Evolutionary conservation across 1,139 yeast genomes (phyloP), one percentile per base, ranked within the genome.

Genomic region (Kluyveromyces marxianus): DNA sequence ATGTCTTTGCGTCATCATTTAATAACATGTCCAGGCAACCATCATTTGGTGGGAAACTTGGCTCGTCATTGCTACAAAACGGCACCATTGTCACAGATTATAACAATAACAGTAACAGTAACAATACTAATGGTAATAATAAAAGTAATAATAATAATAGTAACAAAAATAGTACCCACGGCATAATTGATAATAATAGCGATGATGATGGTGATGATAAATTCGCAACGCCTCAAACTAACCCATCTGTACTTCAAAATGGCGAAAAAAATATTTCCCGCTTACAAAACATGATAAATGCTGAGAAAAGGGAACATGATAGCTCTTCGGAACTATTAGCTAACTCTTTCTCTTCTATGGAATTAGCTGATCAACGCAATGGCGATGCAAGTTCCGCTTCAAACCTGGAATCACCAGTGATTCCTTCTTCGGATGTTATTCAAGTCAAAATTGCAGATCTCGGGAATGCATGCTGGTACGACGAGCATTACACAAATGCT

Each of bases 391-490:
- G 34, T 4, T 32, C 4, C 34, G 8, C 8, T 29, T 29, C 7
- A 1, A 7, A 29, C 31, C 8, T 29, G 8, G 8, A 29, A 7
- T 29, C 7, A 29, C 21, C 21, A 14, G 21, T 14, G n/a, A 7
- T 5, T 10, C 14, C 7, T 6, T 24, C 6, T 14, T 10, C 54
- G 28, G 59, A 65, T 39, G 51, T 62, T 2, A 74, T 75, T 29
- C 70, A 72, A 42, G 70, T 75, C n/a, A 83, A 83, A 56, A 77
- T 83, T 49, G 89, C 88, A 3, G 92, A 83, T 62, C 66, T 83
- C 50, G 92, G 92, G 21, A 83, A 83, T 58, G 84, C 89, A 4
- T 81, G 89, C 39, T 81, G 80, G 75, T 70, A 74, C 29, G 74
- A 79, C 54, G 71, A 74, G 34, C 90, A 83, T 59, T 81, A 77